phyloP scores from a whole-genome alignment of 2,329 filamentous ascomycete genomes.

The Diaporthe sp. region DNA sequence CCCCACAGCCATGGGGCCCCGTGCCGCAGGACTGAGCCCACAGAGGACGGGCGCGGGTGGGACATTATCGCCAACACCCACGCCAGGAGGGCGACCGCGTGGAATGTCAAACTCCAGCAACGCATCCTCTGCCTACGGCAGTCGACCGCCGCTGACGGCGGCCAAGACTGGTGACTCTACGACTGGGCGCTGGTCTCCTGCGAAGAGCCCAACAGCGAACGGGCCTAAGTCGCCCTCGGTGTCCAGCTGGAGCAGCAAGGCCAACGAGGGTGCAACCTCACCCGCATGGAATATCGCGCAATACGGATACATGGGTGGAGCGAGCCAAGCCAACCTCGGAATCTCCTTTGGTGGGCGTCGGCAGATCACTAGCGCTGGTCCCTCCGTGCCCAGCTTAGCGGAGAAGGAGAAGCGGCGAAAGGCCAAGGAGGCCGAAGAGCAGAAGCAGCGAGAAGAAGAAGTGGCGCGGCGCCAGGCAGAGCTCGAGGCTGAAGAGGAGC shows the following conservation, averaged over 20 bases:
- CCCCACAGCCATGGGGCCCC: conserved; percentile 81
- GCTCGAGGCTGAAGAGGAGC: conserved; percentile 72
- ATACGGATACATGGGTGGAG: conserved; percentile 98
- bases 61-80: conserved; percentile 60
- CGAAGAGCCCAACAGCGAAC: conserved; percentile 69
- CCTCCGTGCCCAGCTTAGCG: conserved; percentile 82
- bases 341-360: conserved; percentile 92
- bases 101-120: conserved; percentile 72
- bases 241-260: conserved; percentile 91
- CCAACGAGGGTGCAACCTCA: conserved; percentile 83
- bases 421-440: conserved; percentile 70
- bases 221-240: conserved; percentile 67
- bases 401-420: conserved; percentile 83
- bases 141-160: conserved; percentile 58
- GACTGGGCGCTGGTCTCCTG: conserved; percentile 72
- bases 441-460: conserved; percentile 71
- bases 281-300: conserved; percentile 99
- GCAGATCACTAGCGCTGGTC: conserved; percentile 89
- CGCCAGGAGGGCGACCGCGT: conserved; percentile 59
- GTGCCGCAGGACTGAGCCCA: conserved; percentile 74
- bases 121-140: conserved; percentile 64
- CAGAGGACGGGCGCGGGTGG: conserved; percentile 68
- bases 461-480: conserved; percentile 62
- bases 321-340: conserved; percentile 94
- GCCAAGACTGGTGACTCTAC: conserved; percentile 67